Evolutionary conservation across 257 asterid genomes (phyloP).

Genomic region (Thymus mandschuricus): DNA sequence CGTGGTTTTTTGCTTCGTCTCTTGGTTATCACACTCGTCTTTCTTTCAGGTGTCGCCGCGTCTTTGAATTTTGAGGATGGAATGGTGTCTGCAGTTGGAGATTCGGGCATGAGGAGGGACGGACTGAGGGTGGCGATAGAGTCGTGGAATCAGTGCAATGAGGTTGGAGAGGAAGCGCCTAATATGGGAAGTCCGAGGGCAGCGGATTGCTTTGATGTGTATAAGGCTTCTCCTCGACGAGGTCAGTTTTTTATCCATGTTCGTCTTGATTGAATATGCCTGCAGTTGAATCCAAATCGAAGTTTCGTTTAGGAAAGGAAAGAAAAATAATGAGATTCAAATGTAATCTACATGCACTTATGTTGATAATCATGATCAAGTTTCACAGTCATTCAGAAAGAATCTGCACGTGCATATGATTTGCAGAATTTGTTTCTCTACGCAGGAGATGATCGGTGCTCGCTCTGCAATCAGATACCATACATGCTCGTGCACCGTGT

Average conservation of each 20-base stretch:
- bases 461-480: slow-evolving; percentile 49
- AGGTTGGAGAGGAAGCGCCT: slow-evolving; percentile 84
- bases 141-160: slow-evolving; percentile 94
- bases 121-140: slow-evolving; percentile 78
- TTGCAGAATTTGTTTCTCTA: not conserved
- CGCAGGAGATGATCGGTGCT: slow-evolving; percentile 39
- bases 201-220: slow-evolving; percentile 81
- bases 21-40: slow-evolving; percentile 28
- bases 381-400: not conserved
- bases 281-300: not conserved
- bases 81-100: slow-evolving; percentile 71
- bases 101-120: slow-evolving; percentile 77
- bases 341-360: not conserved
- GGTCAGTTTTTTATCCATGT: slow-evolving; percentile 36
- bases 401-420: not conserved
- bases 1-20: not conserved
- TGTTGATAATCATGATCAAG: not conserved
- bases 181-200: slow-evolving; percentile 86
- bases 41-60: slow-evolving; percentile 20
- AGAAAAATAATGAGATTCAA: not conserved
- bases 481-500: slow-evolving; percentile 37
- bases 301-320: not conserved
- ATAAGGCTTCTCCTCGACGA: slow-evolving; percentile 48
- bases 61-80: slow-evolving; percentile 23
- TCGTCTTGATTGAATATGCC: not conserved